Evolutionary conservation across 768 basidiomycete genomes (phyloP).

Genomic region (Leucogyrophana mollusca): DNA sequence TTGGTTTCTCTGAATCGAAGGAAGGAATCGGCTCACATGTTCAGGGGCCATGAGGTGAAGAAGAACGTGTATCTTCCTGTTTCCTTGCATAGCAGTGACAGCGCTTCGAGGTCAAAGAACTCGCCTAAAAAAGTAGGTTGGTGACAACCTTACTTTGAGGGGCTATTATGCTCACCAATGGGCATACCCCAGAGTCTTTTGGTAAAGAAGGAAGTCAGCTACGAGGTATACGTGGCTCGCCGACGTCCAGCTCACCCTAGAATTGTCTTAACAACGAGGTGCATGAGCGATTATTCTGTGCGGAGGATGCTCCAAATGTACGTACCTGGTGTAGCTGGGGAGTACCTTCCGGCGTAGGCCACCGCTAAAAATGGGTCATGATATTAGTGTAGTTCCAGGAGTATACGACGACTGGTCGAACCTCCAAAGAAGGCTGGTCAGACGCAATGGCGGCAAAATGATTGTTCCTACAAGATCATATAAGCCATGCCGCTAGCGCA

Average conservation of each 20-base stretch:
- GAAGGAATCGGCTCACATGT: slow-evolving; percentile 51
- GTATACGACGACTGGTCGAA: slow-evolving; percentile 18
- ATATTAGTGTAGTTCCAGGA: neutral
- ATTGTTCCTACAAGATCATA: slow-evolving; percentile 50
- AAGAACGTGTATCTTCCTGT: slow-evolving; percentile 69
- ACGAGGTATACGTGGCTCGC: too few relatives aligned
- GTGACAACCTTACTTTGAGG: neutral
- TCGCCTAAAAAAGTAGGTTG: slow-evolving; percentile 43
- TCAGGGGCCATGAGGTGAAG: slow-evolving; percentile 74
- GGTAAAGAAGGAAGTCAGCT: neutral
- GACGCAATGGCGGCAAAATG: slow-evolving; percentile 71
- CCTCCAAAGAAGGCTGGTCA: slow-evolving; percentile 67
- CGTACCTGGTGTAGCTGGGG: slow-evolving; percentile 56
- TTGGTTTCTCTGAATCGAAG: slow-evolving; percentile 3
- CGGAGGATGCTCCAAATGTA: neutral
- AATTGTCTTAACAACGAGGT: slow-evolving; percentile 43
- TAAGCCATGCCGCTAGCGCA: neutral
- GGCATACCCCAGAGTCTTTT: slow-evolving; percentile 71
- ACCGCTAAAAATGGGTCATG: slow-evolving; percentile 36
- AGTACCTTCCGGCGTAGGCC: slow-evolving; percentile 48
- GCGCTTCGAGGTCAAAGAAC: slow-evolving; percentile 68
- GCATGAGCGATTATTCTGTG: slow-evolving; percentile 1
- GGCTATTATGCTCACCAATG: slow-evolving; percentile 43
- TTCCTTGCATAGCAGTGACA: slow-evolving; percentile 54
- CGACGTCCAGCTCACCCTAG: slow-evolving; percentile 44